A percentile compares a stretch with the other conserved stretches of the same genome.
phyloP scores from a whole-genome alignment of 2,329 filamentous ascomycete genomes.

The Aspergillus nomiae region DNA sequence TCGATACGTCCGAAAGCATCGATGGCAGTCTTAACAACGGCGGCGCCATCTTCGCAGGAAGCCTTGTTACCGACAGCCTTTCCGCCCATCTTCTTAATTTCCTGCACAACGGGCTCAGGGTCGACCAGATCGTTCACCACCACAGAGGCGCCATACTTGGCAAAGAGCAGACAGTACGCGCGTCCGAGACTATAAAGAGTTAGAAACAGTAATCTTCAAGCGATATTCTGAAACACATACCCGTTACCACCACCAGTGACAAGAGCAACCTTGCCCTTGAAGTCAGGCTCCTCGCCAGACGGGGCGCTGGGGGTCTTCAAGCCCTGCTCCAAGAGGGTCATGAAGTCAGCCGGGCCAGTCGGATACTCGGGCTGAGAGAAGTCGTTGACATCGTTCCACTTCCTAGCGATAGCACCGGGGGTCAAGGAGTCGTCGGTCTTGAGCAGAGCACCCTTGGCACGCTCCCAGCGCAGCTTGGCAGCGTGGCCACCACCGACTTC shows the following conservation, averaged over 20 bases:
- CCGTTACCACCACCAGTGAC: constrained; percentile 86
- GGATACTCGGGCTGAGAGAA: constrained; percentile 85
- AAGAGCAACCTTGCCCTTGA: constrained; percentile 81
- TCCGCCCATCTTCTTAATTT: constrained; percentile 87
- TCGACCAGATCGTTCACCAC: constrained; percentile 96
- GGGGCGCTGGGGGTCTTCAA: constrained; percentile 74
- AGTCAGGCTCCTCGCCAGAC: constrained; percentile 72
- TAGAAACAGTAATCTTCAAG: constrained; percentile 9
- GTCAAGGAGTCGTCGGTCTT: constrained; percentile 88
- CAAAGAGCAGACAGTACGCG: constrained; percentile 84
- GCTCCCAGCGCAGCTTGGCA: constrained; percentile 94
- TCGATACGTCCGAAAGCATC: constrained; percentile 92
- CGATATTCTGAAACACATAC: constrained; percentile 41
- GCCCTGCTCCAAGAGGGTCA: constrained; percentile 80
- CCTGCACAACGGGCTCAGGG: constrained; percentile 84
- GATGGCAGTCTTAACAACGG: constrained; percentile 88
- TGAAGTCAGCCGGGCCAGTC: constrained; percentile 81
- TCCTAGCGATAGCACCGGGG: constrained; percentile 80
- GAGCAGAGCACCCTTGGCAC: constrained; percentile 82
- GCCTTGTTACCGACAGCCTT: constrained; percentile 92
- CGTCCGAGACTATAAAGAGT: constrained; percentile 71
- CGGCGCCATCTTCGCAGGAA: constrained; percentile 88
- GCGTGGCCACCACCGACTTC: constrained; percentile 91
- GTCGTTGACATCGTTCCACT: constrained; percentile 86
- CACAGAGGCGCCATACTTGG: constrained; percentile 78